These are phyloP conservation scores for Aspergillus incahuasiensis DNA, from an alignment of 495 filamentous ascomycete species.

Conservation along the genomic window DNA sequence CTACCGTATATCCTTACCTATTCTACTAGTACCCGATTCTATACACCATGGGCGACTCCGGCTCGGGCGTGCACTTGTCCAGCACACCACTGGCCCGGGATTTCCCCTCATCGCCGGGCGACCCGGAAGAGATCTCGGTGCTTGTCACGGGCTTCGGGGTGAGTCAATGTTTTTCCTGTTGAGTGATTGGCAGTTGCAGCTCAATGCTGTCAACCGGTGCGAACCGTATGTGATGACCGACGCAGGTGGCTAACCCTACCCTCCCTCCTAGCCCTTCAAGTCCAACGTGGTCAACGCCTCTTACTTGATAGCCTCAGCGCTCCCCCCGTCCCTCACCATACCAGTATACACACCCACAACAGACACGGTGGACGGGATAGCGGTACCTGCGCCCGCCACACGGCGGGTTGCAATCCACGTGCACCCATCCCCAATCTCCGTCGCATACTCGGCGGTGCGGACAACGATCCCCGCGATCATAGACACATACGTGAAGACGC, in stretches of 20 bases:
- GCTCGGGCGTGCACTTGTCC: conserved; percentile 20
- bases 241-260: conserved; percentile 9
- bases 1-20: not conserved
- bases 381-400: conserved; percentile 21
- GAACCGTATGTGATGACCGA: no score
- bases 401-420: conserved; percentile 60
- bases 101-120: conserved; percentile 14
- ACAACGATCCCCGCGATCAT: conserved; percentile 56
- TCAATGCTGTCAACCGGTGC: no score
- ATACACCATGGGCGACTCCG: conserved; percentile 41
- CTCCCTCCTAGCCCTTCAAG: conserved; percentile 64
- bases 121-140: conserved; percentile 53
- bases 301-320: conserved; percentile 60
- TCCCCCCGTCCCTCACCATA: conserved; percentile 30
- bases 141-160: conserved; percentile 72
- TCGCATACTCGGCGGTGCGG: conserved; percentile 63
- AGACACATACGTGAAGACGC: conserved; percentile 28
- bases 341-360: no score
- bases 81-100: conserved; percentile 13
- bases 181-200: not conserved
- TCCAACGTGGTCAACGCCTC: conserved; percentile 65
- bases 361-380: conserved; percentile 3
- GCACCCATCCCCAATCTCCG: conserved; percentile 62
- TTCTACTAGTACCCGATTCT: no score
- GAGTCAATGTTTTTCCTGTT: conserved; percentile 31